Conservation (phyloP, 2,329 filamentous ascomycete genomes). For the Cytospora piceae region DNA sequence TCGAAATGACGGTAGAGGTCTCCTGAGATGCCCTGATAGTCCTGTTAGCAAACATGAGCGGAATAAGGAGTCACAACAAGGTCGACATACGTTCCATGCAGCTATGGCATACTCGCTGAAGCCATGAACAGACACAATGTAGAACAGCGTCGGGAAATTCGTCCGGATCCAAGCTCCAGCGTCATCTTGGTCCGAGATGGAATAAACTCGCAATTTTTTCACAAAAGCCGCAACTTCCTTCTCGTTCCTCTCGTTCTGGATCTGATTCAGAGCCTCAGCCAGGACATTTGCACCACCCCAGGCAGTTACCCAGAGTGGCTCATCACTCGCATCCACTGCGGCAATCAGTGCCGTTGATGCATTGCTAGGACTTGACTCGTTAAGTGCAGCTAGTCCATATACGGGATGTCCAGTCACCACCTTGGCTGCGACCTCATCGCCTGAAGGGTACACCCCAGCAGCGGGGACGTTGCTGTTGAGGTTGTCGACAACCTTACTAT, state of each 20-base stretch:
- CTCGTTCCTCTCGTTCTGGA: constrained; percentile 38
- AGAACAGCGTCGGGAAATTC: constrained; percentile 53
- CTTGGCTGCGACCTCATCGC: constrained; percentile 41
- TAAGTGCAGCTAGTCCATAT: constrained; percentile 42
- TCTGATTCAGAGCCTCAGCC: constrained; percentile 48
- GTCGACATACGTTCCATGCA: constrained; percentile 43
- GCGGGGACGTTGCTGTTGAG: constrained; percentile 53
- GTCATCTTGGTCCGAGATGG: constrained; percentile 59
- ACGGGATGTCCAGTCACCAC: constrained; percentile 45
- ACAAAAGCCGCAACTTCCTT: constrained; percentile 41
- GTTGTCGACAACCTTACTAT: constrained; percentile 49
- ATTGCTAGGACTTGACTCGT: constrained; percentile 38
- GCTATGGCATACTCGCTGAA: constrained; percentile 54
- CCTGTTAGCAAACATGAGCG: neutral
- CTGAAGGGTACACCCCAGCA: constrained; percentile 46
- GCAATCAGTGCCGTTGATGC: constrained; percentile 41
- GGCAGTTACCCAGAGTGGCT: constrained; percentile 51
- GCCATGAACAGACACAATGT: constrained; percentile 53
- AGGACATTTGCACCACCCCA: constrained; percentile 57
- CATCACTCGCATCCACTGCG: constrained; percentile 42
- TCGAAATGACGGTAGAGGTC: constrained; percentile 52
- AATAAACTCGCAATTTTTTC: constrained; percentile 47
- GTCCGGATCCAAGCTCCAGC: constrained; percentile 55
- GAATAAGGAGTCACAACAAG: too few relatives aligned
- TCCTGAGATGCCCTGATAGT: constrained; percentile 48